Base-by-base conservation (phyloP, 345 rosid genomes). In the Syzygium oleosum region DNA sequence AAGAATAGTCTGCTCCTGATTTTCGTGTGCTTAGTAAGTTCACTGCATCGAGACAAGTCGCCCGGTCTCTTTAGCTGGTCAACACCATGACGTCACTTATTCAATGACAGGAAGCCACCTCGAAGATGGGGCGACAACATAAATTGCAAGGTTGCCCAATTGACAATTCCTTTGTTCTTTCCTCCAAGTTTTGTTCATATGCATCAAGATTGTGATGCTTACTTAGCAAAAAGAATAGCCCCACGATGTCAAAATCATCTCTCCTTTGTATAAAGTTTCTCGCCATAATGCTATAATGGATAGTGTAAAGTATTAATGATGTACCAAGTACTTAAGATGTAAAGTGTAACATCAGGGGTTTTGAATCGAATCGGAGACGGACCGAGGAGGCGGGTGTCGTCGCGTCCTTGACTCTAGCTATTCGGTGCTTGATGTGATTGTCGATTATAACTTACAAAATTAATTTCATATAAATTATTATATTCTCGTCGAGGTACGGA, bases 391-490 rank as follows among this genome's bases (percentile, higher is more conserved):
- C 3, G 8, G 22, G 56, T 21, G 23, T 38, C 8, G 14, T 12
- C 14, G 2, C 4, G 0, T 38, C 4, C 8, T 6, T 22, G 6
- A 9, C 14, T 7, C 8, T 73, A 73, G 19, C 2, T 10, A 0
- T 73, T 5, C 6, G 14, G 13, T 68, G 2, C 12, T 38, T 2
- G 2, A 68, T 68, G 7, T 0, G 1, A 68, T 17, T 68, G 16
- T 29, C 11, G 15, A 13, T 4, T 7, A 3, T 0, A 0, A 65
- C 22, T 21, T 9, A 2, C 10, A 38, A 19, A 3, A 11, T 19
- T 73, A 3, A 11, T 19, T 73, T 38, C 2, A 3, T 9, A 7
- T 38, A 22, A 1, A 19, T 19, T 38, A 5, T 19, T 73, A 19
- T 38, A 10, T 10, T 73, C 27, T 9, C 0, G 0, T 2, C 38